Percentiles rank a stretch among this genome's conserved stretches.
These are phyloP conservation scores for Heterococcus sp. DNA, from an alignment of 108 stramenopile species.

Conservation along the genomic window DNA sequence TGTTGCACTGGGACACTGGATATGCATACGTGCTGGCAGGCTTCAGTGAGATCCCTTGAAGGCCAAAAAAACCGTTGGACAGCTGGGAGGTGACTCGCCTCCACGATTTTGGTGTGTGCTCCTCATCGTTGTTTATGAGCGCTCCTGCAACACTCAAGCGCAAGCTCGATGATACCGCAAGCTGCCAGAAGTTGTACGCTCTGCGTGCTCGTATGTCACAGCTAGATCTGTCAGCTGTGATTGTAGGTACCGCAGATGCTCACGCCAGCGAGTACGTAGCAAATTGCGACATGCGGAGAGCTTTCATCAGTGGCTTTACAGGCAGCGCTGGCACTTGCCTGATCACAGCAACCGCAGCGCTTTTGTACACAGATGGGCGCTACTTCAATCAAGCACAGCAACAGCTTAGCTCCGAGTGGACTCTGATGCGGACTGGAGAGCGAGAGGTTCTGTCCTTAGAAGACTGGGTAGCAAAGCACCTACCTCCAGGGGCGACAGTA, in stretches of 20 bases:
- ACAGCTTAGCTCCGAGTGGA: constrained; percentile 65
- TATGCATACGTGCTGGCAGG: no score
- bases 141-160: no score
- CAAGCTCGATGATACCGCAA: no score
- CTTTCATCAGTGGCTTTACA: constrained; percentile 80
- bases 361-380: constrained; percentile 91
- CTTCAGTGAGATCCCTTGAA: no score
- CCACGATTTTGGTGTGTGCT: no score
- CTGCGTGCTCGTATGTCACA: no score
- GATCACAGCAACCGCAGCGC: constrained; percentile 61
- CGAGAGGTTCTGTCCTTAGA: constrained; percentile 40
- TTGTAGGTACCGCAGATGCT: constrained; percentile 52
- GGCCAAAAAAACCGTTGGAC: no score
- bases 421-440: constrained; percentile 71
- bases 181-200: no score
- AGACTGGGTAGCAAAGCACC: constrained; percentile 35
- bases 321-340: constrained; percentile 93
- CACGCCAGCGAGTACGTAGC: constrained; percentile 86
- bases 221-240: no score
- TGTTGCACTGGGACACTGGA: no score
- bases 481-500: constrained; percentile 10
- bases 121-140: no score
- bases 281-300: constrained; percentile 78
- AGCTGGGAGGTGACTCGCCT: no score
- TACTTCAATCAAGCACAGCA: constrained; percentile 87